A percentile compares a stretch with the other conserved stretches of the same genome.
These are phyloP conservation scores for Macrolepiota fuliginosa DNA, from an alignment of 768 basidiomycete species.

Conservation along the genomic window DNA sequence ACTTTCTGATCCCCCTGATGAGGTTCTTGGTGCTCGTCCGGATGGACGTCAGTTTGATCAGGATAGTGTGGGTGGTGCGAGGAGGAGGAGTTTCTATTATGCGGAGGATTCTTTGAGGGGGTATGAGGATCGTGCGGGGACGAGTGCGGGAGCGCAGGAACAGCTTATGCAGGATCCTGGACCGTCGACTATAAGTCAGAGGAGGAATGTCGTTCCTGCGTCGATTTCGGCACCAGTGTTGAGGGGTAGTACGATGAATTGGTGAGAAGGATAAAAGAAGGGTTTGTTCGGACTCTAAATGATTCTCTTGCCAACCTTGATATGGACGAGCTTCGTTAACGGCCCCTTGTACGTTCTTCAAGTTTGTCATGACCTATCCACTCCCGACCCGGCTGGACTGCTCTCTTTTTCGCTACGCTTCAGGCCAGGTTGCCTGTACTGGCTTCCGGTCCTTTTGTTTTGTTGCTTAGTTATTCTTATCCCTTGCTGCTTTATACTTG, in stretches of 20 bases:
- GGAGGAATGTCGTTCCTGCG: constrained; percentile 55
- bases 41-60: constrained; percentile 76
- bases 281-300: neutral
- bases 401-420: too few relatives aligned
- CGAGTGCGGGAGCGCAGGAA: constrained; percentile 15
- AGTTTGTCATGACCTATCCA: too few relatives aligned
- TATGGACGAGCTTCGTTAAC: neutral
- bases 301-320: neutral
- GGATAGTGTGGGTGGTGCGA: constrained; percentile 69
- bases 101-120: constrained; percentile 81
- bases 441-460: too few relatives aligned
- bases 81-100: constrained; percentile 81
- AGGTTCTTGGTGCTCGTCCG: constrained; percentile 44
- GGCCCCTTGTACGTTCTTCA: too few relatives aligned
- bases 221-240: constrained; percentile 76
- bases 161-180: neutral
- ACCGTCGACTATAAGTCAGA: constrained; percentile 38
- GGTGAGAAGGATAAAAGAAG: constrained; percentile 39
- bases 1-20: constrained; percentile 54
- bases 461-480: too few relatives aligned
- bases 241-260: constrained; percentile 83
- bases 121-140: constrained; percentile 35
- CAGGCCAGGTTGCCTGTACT: too few relatives aligned
- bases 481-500: too few relatives aligned
- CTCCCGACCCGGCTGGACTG: too few relatives aligned